Evolutionary conservation across 129 eudicot species (phyloP), one percentile per base, ranked within the genome.

Genomic region (Ambrosia artemisiifolia): DNA sequence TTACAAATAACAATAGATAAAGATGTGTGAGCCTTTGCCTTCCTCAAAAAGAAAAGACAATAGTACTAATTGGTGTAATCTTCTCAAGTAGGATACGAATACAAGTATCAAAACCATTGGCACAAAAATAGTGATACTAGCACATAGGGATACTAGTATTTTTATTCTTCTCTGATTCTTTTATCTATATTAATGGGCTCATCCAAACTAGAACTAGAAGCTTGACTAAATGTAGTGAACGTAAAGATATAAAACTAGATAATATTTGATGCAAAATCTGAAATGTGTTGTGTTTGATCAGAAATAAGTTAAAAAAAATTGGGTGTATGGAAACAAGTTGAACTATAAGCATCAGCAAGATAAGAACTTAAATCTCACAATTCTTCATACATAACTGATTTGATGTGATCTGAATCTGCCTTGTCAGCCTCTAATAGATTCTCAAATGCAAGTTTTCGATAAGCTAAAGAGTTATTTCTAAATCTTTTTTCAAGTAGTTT

Each of bases 351-450:
- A 11, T 8, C 50, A 76, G n/a, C 57, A 69, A 35, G 1, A 20
- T 54, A 69, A 2, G 7, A 67, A 81, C 95, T 75, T 78, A 94
- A 97, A 33, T 90, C 74, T 81, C 67, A 65, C 76, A 94, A 67
- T 78, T 94, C 97, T 76, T 86, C 86, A 72, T 82, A 86, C 2
- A 87, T 54, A 55, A 88, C 81, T 0, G 85, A 80, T 59, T 85
- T 78, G 42, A 82, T 13, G 17, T 78, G 75, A 61, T 81, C 90
- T 5, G 80, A 40, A 78, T 78, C 84, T 13, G 46, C 53, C 43
- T 69, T 79, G 19, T 72, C 82, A 13, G 34, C 19, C 78, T 78
- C 83, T 0, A 76, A 66, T 65, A 12, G 78, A 38, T 81, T 50
- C 16, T 85, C 79, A 35, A 36, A 36, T 36, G 7, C 42, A 6